Percentiles rank a stretch among this genome's conserved stretches.
Conservation (phyloP, 352 stramenopile species). For the Pythium rishiriense region DNA sequence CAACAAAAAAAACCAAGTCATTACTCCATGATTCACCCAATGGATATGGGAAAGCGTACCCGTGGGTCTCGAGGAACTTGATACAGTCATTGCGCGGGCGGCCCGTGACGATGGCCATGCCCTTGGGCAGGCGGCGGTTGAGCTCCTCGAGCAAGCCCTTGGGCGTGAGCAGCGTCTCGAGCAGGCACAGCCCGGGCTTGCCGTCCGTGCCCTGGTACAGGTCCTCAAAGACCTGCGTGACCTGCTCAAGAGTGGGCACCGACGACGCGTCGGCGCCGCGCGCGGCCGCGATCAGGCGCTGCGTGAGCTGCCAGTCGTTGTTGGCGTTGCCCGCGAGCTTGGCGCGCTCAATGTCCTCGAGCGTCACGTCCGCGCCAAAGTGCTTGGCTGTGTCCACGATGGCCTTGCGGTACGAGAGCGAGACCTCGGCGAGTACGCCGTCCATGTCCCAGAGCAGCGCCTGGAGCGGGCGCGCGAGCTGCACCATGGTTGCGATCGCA, state of each 20-base stretch:
- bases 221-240: slow-evolving; percentile 94
- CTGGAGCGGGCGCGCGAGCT: slow-evolving; percentile 36
- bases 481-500: slow-evolving; percentile 12
- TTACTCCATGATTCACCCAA: background rate
- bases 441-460: slow-evolving; percentile 97
- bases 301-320: slow-evolving; percentile 97
- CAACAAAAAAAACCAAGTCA: background rate
- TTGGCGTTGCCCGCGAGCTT: slow-evolving; percentile 96
- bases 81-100: slow-evolving; percentile 92
- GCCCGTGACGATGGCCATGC: slow-evolving; percentile 92
- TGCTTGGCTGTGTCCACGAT: slow-evolving; percentile 87
- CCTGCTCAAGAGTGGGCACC: slow-evolving; percentile 81
- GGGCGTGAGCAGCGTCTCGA: slow-evolving; percentile 92
- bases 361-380: slow-evolving; percentile 86
- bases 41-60: slow-evolving; percentile 29
- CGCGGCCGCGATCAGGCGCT: slow-evolving; percentile 79
- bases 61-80: slow-evolving; percentile 91
- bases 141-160: slow-evolving; percentile 86
- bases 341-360: slow-evolving; percentile 87
- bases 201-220: slow-evolving; percentile 91
- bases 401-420: slow-evolving; percentile 91
- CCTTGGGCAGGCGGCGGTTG: slow-evolving; percentile 72
- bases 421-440: slow-evolving; percentile 96
- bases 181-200: slow-evolving; percentile 78
- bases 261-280: background rate